Evolutionary conservation across 495 filamentous ascomycete genomes (phyloP), one percentile per base, ranked within the genome.

Genomic region (Paragyromitra xinjiangensis): DNA sequence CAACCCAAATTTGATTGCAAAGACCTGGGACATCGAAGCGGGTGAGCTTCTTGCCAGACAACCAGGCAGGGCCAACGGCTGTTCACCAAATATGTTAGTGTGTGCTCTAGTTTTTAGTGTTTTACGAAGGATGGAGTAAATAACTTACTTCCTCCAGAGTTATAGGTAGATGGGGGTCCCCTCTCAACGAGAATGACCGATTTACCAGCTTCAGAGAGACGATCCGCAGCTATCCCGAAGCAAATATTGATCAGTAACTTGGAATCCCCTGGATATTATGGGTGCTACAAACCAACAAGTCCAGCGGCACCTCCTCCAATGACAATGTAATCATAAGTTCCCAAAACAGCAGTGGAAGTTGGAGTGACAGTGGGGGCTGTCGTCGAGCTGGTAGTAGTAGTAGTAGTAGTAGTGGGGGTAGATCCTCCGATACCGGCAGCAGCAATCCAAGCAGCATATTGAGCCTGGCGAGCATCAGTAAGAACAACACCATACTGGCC

Each of bases 1-100:
- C 87, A 50, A 85, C 85, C 88, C 88, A 92, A 75, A 91, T 91
- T 82, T 90, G 87, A 81, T 90, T 92, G 83, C 89, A 92, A 64
- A 94, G 87, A 69, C 92, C 92, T 4, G 92, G 92, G n/a, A 94
- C 88, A 81, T 94, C 92, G 78, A 93, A 92, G 40, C 91, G 87
- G 50, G 92, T 93, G 59, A 94, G 85, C 62, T 88, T 88, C 50
- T 89, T 90, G 50, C 89, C 90, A 51, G 86, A 83, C 22, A 92
- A 86, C 87, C 92, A 91, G 39, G 87, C 86, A 39, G 91, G 90
- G 29, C 78, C 73, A 55, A 83, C 39, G 44, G 78, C 82, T 83
- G 58, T 65, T 44, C 9, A 55, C 6, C 14, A 37, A 3, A 26
- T n/a, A 34, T 59, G 34, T 82, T 73, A 82, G 78, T 14, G 8